These are phyloP conservation scores for Gentiana straminea DNA, from an alignment of 257 asterid species.

Conservation along the genomic window DNA sequence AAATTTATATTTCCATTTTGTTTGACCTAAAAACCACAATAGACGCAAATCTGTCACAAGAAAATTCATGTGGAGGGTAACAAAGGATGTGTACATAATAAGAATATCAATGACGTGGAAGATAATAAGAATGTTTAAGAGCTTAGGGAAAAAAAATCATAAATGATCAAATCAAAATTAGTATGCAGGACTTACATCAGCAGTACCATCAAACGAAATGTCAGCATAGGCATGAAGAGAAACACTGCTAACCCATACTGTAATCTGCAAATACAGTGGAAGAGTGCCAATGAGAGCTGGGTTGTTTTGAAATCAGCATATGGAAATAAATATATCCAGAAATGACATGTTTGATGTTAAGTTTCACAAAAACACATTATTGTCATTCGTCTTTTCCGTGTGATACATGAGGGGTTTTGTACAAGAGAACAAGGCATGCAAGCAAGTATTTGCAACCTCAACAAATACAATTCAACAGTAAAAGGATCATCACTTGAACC, in stretches of 20 bases:
- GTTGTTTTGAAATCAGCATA: not conserved
- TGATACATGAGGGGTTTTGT: too few relatives aligned
- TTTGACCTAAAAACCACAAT: too few relatives aligned
- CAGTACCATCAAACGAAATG: constrained; percentile 58
- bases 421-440: too few relatives aligned
- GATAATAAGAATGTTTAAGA: not conserved
- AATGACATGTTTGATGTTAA: not conserved
- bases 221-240: constrained; percentile 83
- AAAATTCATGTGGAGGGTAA: too few relatives aligned
- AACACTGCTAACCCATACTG: constrained; percentile 75
- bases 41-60: too few relatives aligned
- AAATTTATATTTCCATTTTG: too few relatives aligned
- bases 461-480: too few relatives aligned
- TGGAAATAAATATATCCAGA: not conserved
- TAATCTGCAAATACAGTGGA: constrained; percentile 41
- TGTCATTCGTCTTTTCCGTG: too few relatives aligned
- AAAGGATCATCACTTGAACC: too few relatives aligned
- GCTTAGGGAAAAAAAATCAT: too few relatives aligned
- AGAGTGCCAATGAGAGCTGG: not conserved
- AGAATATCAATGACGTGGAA: not conserved
- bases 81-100: too few relatives aligned
- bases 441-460: too few relatives aligned
- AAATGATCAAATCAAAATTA: not conserved
- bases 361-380: not conserved
- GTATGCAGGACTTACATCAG: constrained; percentile 55